phyloP scores from a whole-genome alignment of 108 stramenopile species.

The Cylindrotheca closterium region DNA sequence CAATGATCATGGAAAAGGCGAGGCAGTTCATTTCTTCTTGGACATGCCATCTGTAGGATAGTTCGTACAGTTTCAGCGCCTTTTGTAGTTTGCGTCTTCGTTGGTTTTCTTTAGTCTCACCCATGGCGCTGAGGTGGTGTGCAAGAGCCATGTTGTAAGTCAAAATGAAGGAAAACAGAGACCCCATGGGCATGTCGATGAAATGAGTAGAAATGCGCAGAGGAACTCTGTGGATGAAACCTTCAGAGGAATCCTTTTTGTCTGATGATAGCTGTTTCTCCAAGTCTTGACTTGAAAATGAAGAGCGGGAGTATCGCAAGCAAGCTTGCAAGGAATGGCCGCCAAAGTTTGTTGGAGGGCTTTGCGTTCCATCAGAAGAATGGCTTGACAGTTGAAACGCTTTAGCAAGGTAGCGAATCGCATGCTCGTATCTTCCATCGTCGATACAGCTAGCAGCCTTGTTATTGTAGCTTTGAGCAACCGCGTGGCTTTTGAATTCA shows the following conservation, averaged over 20 bases:
- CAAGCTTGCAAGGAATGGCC: too few species aligned
- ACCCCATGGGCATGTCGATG: not conserved
- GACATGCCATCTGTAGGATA: slow-evolving; percentile 24
- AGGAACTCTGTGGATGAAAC: slow-evolving; percentile 18
- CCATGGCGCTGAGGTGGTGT: slow-evolving; percentile 4
- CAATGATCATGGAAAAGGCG: slow-evolving; percentile 26
- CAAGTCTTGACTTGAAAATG: too few species aligned
- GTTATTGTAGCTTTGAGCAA: slow-evolving; percentile 32
- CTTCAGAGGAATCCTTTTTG: too few species aligned
- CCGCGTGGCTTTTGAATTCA: too few species aligned
- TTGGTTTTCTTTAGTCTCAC: not conserved
- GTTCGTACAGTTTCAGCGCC: slow-evolving; percentile 24
- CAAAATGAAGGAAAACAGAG: not conserved
- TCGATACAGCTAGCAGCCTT: slow-evolving; percentile 21
- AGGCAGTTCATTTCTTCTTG: slow-evolving; percentile 17
- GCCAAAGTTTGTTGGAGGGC: too few species aligned
- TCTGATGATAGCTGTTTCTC: too few species aligned
- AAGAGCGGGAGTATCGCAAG: too few species aligned
- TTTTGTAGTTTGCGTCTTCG: slow-evolving; percentile 3
- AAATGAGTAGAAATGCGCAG: slow-evolving; percentile 16
- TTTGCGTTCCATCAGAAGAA: too few species aligned
- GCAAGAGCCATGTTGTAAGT: slow-evolving; percentile 7
- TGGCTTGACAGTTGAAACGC: slow-evolving; percentile 15
- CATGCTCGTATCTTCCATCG: slow-evolving; percentile 15
- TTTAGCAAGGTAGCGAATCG: slow-evolving; percentile 9